These are phyloP conservation scores for Fusarium dimerum DNA, from an alignment of 2,329 filamentous ascomycete genomes.

Conservation along the genomic window DNA sequence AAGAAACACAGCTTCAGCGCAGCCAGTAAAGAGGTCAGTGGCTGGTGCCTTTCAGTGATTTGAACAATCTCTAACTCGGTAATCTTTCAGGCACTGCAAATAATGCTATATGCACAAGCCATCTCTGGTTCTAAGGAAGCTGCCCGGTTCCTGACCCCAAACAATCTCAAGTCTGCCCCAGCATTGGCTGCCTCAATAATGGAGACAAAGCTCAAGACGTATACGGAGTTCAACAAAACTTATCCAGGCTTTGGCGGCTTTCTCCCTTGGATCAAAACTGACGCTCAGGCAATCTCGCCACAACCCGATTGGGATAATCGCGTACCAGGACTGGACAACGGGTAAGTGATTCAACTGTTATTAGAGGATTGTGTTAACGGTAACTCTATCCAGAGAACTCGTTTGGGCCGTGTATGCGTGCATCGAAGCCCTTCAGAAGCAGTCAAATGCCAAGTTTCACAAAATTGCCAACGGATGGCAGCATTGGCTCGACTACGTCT, in stretches of 20 bases:
- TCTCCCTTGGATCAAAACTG: constrained; percentile 40
- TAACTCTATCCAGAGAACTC: constrained; percentile 31
- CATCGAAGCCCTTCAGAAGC: constrained; percentile 38
- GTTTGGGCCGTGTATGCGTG: constrained; percentile 45
- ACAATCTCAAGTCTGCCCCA: constrained; percentile 33
- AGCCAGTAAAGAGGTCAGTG: constrained; percentile 36
- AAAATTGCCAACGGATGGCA: constrained; percentile 39
- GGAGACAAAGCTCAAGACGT: constrained; percentile 40
- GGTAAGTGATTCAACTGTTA: constrained; percentile 20
- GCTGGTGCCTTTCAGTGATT: background rate
- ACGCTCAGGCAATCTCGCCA: constrained; percentile 32
- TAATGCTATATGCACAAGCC: constrained; percentile 45
- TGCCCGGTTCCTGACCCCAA: constrained; percentile 40
- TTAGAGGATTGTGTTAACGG: fast-evolving
- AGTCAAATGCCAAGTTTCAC: constrained; percentile 16
- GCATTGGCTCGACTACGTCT: constrained; percentile 42
- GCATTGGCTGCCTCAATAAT: constrained; percentile 38
- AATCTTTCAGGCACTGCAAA: constrained; percentile 37
- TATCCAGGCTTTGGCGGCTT: constrained; percentile 44
- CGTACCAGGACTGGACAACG: constrained; percentile 43
- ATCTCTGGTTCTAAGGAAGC: constrained; percentile 39
- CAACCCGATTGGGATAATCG: constrained; percentile 40
- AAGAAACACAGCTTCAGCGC: constrained; percentile 42
- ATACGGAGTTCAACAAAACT: constrained; percentile 41
- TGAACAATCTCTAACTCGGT: background rate